Evolutionary conservation across 2,329 filamentous ascomycete genomes (phyloP), one percentile per base, ranked within the genome.

Genomic region (Furcasterigmium furcatum): DNA sequence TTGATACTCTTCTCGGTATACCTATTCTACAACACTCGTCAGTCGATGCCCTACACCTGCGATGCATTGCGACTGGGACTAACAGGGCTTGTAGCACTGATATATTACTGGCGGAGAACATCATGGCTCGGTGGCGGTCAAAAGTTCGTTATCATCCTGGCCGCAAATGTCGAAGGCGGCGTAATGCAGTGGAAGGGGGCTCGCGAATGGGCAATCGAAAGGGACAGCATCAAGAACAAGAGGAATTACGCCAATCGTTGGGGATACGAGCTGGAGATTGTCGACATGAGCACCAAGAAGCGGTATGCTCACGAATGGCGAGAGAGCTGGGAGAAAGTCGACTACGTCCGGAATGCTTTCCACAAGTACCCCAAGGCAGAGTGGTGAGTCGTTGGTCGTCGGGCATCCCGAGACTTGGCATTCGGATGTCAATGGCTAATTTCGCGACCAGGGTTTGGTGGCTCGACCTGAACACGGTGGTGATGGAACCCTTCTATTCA

Each of bases 121-220:
- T 71, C 84, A 29, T 78, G 78, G 67, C 74, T 95, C 4, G 91
- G 92, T 42, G 88, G 88, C 41, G 94, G 94, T 18, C 84, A 85
- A 61, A 97, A 96, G 60, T 91, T 87, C 60, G 94, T 99, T 53
- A 87, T 99, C 45, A 91, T 99, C 51, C 75, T 97, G 18, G 91
- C 88, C 20, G 91, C 94, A 45, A 99, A 99, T 60, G 80, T 95
- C 52, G 94, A 94, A 41, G 94, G 94, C 48, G 94, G 94, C 58
- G 94, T 99, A 8, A 97, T 97, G 91, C 92, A 96, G 61, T 96
- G 91, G 92, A 99, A 99, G 67, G 92, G 92, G 0, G 88, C 92
- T 18, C 82, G 91, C 50, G 94, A 99, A 70, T 99, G 94, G 94
- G 94, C 94, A 1, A 95, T 97, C 58, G 94, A 99, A 70, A 80